A percentile compares a stretch with the other conserved stretches of the same genome.
Evolutionary conservation across 176 grass and related monocot genomes (phyloP).

Genomic region (Tillandsia fasciculata): DNA sequence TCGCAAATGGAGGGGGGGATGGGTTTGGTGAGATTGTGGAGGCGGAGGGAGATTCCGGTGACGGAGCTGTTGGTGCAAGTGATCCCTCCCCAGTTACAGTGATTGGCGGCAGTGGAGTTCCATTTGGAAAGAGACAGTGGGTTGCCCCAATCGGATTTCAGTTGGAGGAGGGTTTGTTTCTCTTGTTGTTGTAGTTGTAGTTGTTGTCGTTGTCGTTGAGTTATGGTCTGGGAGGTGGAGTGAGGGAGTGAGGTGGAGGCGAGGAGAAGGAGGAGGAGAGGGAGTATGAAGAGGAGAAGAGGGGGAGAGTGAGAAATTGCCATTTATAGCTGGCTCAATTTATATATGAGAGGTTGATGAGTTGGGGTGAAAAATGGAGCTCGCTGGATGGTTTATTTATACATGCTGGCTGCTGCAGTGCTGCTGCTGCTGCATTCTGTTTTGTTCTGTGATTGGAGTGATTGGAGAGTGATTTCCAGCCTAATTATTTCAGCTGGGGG

Average conservation of each 20-base stretch:
- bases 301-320: too few relatives aligned
- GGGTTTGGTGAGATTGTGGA: background rate
- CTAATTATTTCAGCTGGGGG: too few relatives aligned
- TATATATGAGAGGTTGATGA: too few relatives aligned
- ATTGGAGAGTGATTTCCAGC: too few relatives aligned
- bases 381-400: too few relatives aligned
- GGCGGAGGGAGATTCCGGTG: background rate
- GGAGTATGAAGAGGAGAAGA: too few relatives aligned
- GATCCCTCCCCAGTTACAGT: slow-evolving; percentile 19
- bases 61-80: slow-evolving; percentile 14
- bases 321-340: too few relatives aligned
- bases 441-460: too few relatives aligned
- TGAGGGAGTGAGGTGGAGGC: background rate
- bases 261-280: slow-evolving; percentile 8
- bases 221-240: slow-evolving; percentile 1
- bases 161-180: slow-evolving; percentile 13
- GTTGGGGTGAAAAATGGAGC: too few relatives aligned
- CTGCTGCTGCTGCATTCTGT: too few relatives aligned
- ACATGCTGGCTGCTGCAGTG: too few relatives aligned
- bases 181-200: background rate
- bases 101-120: background rate
- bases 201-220: background rate
- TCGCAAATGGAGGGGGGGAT: slow-evolving; percentile 19
- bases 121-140: background rate
- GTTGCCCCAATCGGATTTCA: slow-evolving; percentile 10